Base-by-base conservation (phyloP, 768 basidiomycete species). In the Termitomyces sp. region DNA sequence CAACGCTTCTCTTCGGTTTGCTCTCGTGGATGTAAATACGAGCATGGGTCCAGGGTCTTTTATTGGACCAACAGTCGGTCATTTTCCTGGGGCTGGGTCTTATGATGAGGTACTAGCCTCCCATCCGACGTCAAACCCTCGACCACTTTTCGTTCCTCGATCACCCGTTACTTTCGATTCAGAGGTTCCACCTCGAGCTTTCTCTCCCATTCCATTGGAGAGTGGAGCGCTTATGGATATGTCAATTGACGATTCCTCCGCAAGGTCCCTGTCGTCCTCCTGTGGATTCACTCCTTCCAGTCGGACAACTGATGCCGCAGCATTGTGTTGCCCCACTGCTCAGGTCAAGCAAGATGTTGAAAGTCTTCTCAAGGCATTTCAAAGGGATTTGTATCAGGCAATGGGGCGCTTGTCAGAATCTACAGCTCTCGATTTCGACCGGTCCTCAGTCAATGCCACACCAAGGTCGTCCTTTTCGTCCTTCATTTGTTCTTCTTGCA, bases 1-100 rank as follows among this genome's bases (percentile, higher is more conserved):
- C 22, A 82, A 79, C 61, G 81, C 83, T 46, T 69, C 86, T 49
- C 72, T 92, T 31, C 80, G 81, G 65, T 87, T 92, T 71, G 74
- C 77, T 20, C 75, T 92, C 18, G 73, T 74, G 55, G 86, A 88
- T 58, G 80, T 77, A 63, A 73, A 70, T 10, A 69, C 72, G 0
- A 57, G 55, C 37, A 37, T 42, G 37, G 55, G 46, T 32, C 41
- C 53, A 31, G 36, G 44, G 36, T 5, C 49, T 32, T 39, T 29
- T 9, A 29, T 32, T 44, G 47, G 50, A 20, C 58, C 57, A 58
- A 51, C 55, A 36, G 58, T 57, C 46, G 56, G 24, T 10, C 54
- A 62, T 47, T 27, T 46, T 5, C n/a, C 61, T 1, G 53, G 55
- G 61, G 32, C 18, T 36, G 46, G 31, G 14, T 20, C 34, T 18